Base-by-base conservation (phyloP, 805 yeast genomes). In the Yarrowia sp. region DNA sequence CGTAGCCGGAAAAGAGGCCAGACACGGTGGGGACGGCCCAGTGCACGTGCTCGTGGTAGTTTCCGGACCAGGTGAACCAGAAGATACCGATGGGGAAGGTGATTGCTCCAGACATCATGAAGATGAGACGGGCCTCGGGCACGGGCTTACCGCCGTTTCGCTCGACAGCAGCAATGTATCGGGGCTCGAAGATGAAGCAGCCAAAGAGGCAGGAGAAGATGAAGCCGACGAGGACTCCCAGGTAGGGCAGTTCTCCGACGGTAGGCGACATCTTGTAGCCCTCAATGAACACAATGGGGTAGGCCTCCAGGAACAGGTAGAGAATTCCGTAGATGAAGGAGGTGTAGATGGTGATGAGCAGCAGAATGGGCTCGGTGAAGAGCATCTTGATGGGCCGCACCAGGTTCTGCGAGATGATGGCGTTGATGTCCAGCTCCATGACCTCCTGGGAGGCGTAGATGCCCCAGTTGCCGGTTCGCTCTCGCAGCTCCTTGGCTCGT, bases 61-160 rank as follows among this genome's bases (percentile, higher is more conserved):
- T 84, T 75, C 97, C 97, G 15, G 92, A 81, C 97, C 97, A 92
- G 69, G 90, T 85, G 77, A 92, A 82, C 97, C 97, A 90, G 75
- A 92, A 82, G 71, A 92, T 80, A 66, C 97, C 97, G 66, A 86
- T 81, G 39, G 96, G 89, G 81, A 92, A 92, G 14, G 84, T 75
- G 67, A 90, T 70, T 36, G 88, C 87, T 36, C 96, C 93, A 52
- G 83, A 76, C 78, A 91, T 84, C 89, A 92, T 86, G 40, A 93
- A 87, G 24, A 87, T 86, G 68, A 92, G 81, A 77, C 97, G 86
- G 44, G 87, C 89, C 77, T 92, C 97, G 0, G 97, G 96, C n/a
- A 88, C 85, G 4, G 87, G 85, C 70, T 79, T 81, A 58, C 87
- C 87, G 46, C 83, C 84, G 74, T 87, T 86, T n/a, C 75, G 80